Base-by-base conservation (phyloP, 73 alveolate species). In the Paramecium octaurelia region DNA sequence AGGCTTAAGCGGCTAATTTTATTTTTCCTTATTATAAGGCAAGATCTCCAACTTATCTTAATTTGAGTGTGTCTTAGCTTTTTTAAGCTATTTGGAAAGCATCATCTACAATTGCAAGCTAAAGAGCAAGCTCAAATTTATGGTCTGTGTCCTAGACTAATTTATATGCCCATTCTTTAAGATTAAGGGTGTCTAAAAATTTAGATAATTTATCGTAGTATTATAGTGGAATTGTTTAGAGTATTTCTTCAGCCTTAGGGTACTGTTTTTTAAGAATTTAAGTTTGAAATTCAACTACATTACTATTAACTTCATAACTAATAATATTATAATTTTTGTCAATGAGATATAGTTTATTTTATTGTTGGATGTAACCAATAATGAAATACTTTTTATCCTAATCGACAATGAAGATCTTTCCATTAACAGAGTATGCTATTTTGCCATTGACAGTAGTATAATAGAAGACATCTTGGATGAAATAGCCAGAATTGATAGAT, bases 1-100 rank as follows among this genome's bases (percentile, higher is more conserved):
- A 95, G 93, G 98, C 96, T 80, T 89, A 85, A 92, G 96, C 99
- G 38, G 99, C 99, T 20, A 94, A 71, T 48, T 92, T 92, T 44
- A 98, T 92, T 44, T 95, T 95, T 36, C 99, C 99, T 68, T 93
- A 86, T 76, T 95, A 83, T 11, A 98, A 92, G 1, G 99, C 99
- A 48, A 96, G 77, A 92, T 98, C 99, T 58, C 98, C 99, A n/a
- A 98, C 99, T 92, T 95, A 94, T 96, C 97, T 97, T 88, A 96
- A 92, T 93, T 97, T 97, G 38, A 94, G 96, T 9, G 92, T 93
- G 75, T 94, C 95, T 71, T 94, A 80, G 36, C 95, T 86, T 59
- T 92, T 94, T 69, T 95, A 85, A 4, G 99, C 99, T 16, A 97
- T 95, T 60, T 94, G 92, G 86, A 48, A 96, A 11, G 99, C 99